phyloP scores from a whole-genome alignment of 768 basidiomycete species.

The Dacryopinax primogenitus region DNA sequence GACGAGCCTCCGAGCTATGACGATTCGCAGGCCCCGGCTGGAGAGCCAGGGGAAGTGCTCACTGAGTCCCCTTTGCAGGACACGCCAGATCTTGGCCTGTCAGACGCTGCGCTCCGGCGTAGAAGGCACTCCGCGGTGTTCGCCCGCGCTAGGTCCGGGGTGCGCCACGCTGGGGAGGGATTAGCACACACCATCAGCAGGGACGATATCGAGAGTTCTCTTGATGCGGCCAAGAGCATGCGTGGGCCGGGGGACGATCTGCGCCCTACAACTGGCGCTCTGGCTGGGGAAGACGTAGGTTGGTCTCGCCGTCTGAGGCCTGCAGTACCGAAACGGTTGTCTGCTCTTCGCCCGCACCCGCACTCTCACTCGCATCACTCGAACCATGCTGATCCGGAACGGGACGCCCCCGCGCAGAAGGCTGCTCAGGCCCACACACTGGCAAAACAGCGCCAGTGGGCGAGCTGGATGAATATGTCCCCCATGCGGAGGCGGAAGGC shows the following conservation, averaged over 20 bases:
- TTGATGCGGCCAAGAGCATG: not conserved
- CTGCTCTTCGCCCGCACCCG: not conserved
- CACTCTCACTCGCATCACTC: constrained; percentile 24
- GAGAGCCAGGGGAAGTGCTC: not conserved
- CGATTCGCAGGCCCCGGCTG: not conserved
- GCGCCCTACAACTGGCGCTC: not conserved
- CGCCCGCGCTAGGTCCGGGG: not conserved
- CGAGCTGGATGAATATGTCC: not conserved
- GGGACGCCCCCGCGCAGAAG: constrained; percentile 10
- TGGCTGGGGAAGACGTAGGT: not conserved
- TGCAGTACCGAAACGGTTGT: not conserved
- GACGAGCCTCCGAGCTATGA: constrained; percentile 5
- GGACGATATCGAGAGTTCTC: constrained; percentile 2
- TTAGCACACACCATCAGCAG: not conserved
- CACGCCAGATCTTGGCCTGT: not conserved
- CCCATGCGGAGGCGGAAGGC: not conserved
- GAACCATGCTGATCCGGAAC: constrained; percentile 20
- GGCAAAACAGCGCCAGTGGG: constrained; percentile 10
- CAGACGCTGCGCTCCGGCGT: not conserved
- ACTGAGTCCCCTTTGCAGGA: not conserved
- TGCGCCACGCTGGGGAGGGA: not conserved
- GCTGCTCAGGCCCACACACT: constrained; percentile 10
- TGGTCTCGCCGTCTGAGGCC: no score
- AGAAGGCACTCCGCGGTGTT: not conserved
- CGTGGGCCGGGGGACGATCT: not conserved